These are phyloP conservation scores for Heliocybe sulcata DNA, from an alignment of 1,284 basidiomycete species.

Conservation along the genomic window DNA sequence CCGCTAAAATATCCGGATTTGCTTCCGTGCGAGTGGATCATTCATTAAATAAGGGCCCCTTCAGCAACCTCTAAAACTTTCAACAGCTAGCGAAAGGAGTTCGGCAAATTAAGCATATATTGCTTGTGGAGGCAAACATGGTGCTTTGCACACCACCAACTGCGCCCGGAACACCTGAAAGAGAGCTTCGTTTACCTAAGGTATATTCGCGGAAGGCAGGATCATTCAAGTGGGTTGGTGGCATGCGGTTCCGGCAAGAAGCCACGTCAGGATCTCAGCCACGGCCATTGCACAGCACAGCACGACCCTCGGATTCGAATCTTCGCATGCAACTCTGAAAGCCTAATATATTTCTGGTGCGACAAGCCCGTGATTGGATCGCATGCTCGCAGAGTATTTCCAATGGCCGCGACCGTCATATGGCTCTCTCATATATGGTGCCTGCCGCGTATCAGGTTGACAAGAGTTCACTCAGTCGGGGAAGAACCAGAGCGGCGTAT, in stretches of 20 bases:
- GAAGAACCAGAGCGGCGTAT: neutral
- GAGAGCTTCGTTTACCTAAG: neutral
- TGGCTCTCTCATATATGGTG: neutral
- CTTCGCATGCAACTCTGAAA: neutral
- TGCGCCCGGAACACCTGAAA: no score
- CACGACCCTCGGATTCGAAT: neutral
- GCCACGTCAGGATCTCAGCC: neutral
- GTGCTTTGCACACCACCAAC: no score
- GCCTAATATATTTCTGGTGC: neutral
- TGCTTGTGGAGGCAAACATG: neutral
- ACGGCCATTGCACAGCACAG: neutral
- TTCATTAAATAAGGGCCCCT: neutral
- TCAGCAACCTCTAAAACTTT: neutral
- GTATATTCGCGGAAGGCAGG: no score
- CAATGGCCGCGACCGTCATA: neutral
- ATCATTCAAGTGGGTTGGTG: neutral
- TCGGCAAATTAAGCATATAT: neutral
- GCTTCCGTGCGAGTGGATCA: neutral
- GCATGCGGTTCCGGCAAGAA: neutral
- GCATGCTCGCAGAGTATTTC: neutral
- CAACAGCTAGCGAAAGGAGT: neutral
- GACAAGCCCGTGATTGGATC: neutral
- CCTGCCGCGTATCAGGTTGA: neutral
- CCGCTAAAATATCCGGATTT: neutral
- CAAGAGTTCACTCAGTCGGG: neutral